A percentile compares a stretch with the other conserved stretches of the same genome.
Conservation (phyloP, 805 yeast species). For the Barnettozyma botsteinii region DNA sequence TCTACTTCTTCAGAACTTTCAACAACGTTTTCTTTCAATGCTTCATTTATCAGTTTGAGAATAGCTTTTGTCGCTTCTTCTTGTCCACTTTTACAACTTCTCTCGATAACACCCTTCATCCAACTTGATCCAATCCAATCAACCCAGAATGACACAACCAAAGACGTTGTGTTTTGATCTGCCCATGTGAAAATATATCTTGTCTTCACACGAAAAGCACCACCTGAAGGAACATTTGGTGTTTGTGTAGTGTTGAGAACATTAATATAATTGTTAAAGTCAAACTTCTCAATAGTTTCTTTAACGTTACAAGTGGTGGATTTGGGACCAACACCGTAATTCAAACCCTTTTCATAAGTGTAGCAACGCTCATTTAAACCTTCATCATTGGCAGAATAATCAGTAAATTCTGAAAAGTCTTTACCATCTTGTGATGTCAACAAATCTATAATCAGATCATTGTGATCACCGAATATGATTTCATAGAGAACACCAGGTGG, state of each 20-base stretch:
- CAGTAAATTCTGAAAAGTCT: slow-evolving; percentile 30
- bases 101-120: slow-evolving; percentile 86
- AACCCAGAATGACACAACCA: slow-evolving; percentile 65
- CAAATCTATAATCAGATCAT: slow-evolving; percentile 37
- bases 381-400: slow-evolving; percentile 32
- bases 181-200: slow-evolving; percentile 75
- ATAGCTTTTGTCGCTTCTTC: slow-evolving; percentile 51
- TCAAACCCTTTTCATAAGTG: slow-evolving; percentile 67
- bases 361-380: slow-evolving; percentile 45
- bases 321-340: slow-evolving; percentile 86
- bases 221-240: slow-evolving; percentile 95
- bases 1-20: slow-evolving; percentile 12
- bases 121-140: slow-evolving; percentile 91
- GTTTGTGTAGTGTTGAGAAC: slow-evolving; percentile 64
- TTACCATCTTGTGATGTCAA: slow-evolving; percentile 33
- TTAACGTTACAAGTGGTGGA: slow-evolving; percentile 69
- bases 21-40: slow-evolving; percentile 20
- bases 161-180: slow-evolving; percentile 47
- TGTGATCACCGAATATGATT: slow-evolving; percentile 62
- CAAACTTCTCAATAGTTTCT: slow-evolving; percentile 54
- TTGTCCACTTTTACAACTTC: slow-evolving; percentile 79
- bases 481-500: slow-evolving; percentile 75
- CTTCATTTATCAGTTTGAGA: slow-evolving; percentile 23
- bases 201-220: slow-evolving; percentile 69
- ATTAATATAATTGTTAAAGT: slow-evolving; percentile 48